Evolutionary conservation across 768 basidiomycete genomes (phyloP).

Genomic region (Suillus variegatus): DNA sequence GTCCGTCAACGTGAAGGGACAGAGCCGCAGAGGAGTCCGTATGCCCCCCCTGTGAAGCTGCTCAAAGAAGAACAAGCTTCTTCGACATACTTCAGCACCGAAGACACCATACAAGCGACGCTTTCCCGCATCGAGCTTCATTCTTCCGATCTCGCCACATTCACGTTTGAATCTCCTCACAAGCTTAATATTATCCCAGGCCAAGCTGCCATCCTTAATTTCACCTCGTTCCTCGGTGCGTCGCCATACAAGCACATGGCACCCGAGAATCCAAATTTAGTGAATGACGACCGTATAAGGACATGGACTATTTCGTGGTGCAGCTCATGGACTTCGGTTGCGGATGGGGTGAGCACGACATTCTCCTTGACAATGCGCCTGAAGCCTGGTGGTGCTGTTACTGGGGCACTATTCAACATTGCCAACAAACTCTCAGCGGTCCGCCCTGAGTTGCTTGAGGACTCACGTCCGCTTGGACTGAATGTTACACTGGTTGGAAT

Average conservation of each 20-base stretch:
- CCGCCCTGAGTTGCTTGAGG: constrained; percentile 42
- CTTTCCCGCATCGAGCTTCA: constrained; percentile 46
- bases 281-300: constrained; percentile 66
- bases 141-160: constrained; percentile 51
- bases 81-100: constrained; percentile 31
- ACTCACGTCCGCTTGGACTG: constrained; percentile 41
- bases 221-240: constrained; percentile 50
- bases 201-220: constrained; percentile 57
- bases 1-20: constrained; percentile 45
- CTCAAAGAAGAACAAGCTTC: constrained; percentile 49
- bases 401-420: constrained; percentile 53
- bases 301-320: constrained; percentile 61
- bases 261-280: constrained; percentile 43
- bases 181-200: constrained; percentile 42
- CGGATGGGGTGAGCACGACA: constrained; percentile 5
- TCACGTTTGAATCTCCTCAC: constrained; percentile 45
- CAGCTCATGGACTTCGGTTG: constrained; percentile 18
- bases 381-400: constrained; percentile 56
- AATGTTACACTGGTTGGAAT: constrained; percentile 50
- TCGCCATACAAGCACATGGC: constrained; percentile 57
- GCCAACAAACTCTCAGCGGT: constrained; percentile 41
- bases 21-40: constrained; percentile 42
- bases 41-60: constrained; percentile 59
- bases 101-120: constrained; percentile 19
- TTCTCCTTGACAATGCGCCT: constrained; percentile 57